Conservation (phyloP, 2,329 filamentous ascomycete genomes). For the Scolecobasidium constrictum region DNA sequence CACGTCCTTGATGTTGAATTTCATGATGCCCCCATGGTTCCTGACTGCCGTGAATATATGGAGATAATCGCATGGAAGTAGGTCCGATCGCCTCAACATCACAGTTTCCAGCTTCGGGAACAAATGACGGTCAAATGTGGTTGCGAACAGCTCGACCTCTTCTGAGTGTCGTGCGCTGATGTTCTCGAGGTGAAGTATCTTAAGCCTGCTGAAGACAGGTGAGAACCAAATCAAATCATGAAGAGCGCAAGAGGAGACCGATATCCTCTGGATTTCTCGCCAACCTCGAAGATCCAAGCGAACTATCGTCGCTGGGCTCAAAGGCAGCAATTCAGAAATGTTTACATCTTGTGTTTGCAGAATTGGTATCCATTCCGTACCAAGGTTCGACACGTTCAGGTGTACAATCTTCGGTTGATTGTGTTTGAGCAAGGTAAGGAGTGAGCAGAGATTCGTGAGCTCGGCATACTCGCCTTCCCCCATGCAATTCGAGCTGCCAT, state of each 20-base stretch:
- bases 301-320: background rate
- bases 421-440: background rate
- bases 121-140: background rate
- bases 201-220: background rate
- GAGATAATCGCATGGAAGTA: background rate
- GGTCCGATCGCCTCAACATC: background rate
- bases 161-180: background rate
- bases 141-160: background rate
- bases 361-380: background rate
- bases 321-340: background rate
- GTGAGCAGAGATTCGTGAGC: background rate
- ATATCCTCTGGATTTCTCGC: background rate
- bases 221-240: background rate
- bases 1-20: background rate
- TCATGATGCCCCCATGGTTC: background rate
- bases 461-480: background rate
- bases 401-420: background rate
- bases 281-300: background rate
- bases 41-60: background rate
- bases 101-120: background rate
- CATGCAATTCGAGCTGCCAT: background rate
- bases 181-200: background rate
- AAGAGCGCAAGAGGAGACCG: background rate
- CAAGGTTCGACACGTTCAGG: background rate
- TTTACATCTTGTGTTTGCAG: background rate